phyloP scores from a whole-genome alignment of 495 filamentous ascomycete species.

The Tuber melanosporum region DNA sequence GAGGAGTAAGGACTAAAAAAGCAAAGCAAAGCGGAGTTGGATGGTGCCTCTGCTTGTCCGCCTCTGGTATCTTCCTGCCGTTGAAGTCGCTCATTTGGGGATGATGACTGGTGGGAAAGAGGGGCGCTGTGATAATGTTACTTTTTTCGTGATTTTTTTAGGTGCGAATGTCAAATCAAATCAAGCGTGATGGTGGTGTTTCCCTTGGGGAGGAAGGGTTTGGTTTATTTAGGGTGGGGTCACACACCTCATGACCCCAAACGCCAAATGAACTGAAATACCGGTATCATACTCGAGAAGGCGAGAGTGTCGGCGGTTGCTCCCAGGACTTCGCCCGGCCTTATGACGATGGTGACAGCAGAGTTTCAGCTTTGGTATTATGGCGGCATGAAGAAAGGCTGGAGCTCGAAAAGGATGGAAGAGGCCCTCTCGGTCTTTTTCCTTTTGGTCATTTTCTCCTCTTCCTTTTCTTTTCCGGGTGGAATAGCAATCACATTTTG shows the following conservation, averaged over 20 bases:
- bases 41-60: neutral
- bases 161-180: neutral
- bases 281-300: too few species aligned
- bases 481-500: neutral
- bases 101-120: neutral
- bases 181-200: neutral
- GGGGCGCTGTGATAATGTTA: neutral
- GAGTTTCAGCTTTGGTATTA: neutral
- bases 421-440: neutral
- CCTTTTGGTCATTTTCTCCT: neutral
- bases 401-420: neutral
- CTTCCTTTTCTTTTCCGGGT: neutral
- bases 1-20: neutral
- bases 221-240: neutral
- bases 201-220: neutral
- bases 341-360: neutral
- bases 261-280: neutral
- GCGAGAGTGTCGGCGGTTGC: neutral
- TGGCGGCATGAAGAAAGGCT: neutral
- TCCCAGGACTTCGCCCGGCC: neutral
- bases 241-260: constrained; percentile 1
- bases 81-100: neutral
- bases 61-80: neutral
- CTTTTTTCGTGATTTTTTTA: neutral
- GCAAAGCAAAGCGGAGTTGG: neutral